These are phyloP conservation scores for Viola odorata DNA, from an alignment of 345 rosid genomes.

Conservation along the genomic window DNA sequence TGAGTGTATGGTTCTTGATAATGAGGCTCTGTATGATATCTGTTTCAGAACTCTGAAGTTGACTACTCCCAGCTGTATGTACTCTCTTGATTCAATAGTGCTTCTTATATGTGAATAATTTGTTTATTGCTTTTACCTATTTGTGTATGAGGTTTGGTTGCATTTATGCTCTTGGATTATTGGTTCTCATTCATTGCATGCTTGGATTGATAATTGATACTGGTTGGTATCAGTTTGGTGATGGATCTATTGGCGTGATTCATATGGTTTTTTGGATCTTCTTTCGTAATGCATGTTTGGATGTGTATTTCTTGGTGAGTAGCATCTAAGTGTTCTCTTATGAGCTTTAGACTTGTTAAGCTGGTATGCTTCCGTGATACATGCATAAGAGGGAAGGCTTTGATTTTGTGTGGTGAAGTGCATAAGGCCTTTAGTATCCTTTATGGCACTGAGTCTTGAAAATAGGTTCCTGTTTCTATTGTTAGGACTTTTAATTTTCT, in stretches of 20 bases:
- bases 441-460: too few species aligned
- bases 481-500: too few species aligned
- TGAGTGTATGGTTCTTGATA: constrained; percentile 28
- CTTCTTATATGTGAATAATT: too few species aligned
- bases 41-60: constrained; percentile 26
- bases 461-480: too few species aligned
- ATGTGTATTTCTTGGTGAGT: not conserved
- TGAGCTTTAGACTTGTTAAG: too few species aligned
- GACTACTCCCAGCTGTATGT: constrained; percentile 28
- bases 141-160: not conserved
- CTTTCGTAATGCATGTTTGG: not conserved
- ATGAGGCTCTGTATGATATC: constrained; percentile 24
- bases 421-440: too few species aligned
- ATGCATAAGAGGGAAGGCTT: too few species aligned
- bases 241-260: not conserved
- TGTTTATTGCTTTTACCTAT: not conserved
- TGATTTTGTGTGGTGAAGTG: too few species aligned
- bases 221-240: not conserved
- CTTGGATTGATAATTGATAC: not conserved
- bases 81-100: not conserved
- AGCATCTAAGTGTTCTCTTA: too few species aligned
- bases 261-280: not conserved
- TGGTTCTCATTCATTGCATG: not conserved
- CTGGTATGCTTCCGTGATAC: too few species aligned
- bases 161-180: not conserved